Conservation (phyloP, 2,329 filamentous ascomycete genomes). For the Ceratocystiopsis brevicomis region DNA sequence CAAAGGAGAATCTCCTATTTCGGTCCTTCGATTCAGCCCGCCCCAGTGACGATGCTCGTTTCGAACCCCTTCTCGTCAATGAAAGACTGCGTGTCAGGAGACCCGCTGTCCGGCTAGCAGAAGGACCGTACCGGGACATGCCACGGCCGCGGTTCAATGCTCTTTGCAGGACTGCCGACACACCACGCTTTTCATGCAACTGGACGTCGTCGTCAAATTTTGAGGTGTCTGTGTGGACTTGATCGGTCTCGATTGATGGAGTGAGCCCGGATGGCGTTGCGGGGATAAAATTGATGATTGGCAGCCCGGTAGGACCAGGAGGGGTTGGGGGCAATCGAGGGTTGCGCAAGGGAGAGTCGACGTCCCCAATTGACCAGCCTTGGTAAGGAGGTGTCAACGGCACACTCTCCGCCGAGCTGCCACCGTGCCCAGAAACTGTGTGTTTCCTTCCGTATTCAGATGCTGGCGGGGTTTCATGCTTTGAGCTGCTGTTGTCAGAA, state of each 20-base stretch:
- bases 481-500: conserved; percentile 1
- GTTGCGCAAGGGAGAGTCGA: conserved; percentile 44
- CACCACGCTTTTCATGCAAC: conserved; percentile 14
- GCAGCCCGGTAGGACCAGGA: conserved; percentile 18
- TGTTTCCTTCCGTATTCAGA: conserved; percentile 9
- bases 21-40: conserved; percentile 8
- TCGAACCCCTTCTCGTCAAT: conserved; percentile 18
- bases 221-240: too few species aligned
- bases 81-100: conserved; percentile 34
- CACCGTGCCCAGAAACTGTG: too few species aligned
- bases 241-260: conserved; percentile 26
- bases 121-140: conserved; percentile 18
- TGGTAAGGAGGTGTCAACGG: conserved; percentile 35
- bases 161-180: conserved; percentile 31
- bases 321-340: conserved; percentile 33
- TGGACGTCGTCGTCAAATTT: too few species aligned
- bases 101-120: conserved; percentile 20
- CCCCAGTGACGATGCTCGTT: neutral
- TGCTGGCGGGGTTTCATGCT: conserved; percentile 2
- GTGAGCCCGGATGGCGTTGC: conserved; percentile 43
- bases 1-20: conserved; percentile 15
- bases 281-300: conserved; percentile 39
- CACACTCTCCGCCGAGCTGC: conserved; percentile 5
- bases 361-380: conserved; percentile 28
- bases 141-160: conserved; percentile 23